Conservation (phyloP, 305 asterid species). For the Nicotiana rustica region DNA sequence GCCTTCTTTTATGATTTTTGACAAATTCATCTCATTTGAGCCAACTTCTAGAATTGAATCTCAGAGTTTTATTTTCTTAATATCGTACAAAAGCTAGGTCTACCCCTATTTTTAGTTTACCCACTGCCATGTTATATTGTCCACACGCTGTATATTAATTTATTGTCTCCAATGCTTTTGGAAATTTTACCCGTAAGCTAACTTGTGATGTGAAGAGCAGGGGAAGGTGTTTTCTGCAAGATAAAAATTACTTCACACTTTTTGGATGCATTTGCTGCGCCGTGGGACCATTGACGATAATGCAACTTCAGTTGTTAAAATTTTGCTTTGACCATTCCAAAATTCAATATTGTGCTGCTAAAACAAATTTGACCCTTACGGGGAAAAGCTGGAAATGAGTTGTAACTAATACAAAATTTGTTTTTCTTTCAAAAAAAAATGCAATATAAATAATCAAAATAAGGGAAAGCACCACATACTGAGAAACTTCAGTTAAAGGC, state of each 20-base stretch:
- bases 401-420: background rate
- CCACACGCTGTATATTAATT: too few relatives aligned
- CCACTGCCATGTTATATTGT: too few relatives aligned
- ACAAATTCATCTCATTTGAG: too few relatives aligned
- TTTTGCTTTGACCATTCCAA: background rate
- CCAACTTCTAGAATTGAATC: too few relatives aligned
- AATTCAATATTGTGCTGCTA: slow-evolving; percentile 1
- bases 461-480: background rate
- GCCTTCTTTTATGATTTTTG: too few relatives aligned
- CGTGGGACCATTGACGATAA: background rate
- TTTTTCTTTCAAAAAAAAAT: background rate
- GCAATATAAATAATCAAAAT: background rate
- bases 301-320: background rate
- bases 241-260: background rate
- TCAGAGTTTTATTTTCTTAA: too few relatives aligned
- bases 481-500: background rate
- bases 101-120: too few relatives aligned
- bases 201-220: background rate
- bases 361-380: background rate
- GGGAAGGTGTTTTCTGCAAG: background rate
- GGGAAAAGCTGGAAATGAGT: background rate
- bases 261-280: background rate
- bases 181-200: too few relatives aligned
- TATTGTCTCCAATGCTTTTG: too few relatives aligned
- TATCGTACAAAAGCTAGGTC: too few relatives aligned